Percentiles rank a stretch among this genome's conserved stretches.
Conservation (phyloP, 352 stramenopile species). For the Pythium apleroticum region DNA sequence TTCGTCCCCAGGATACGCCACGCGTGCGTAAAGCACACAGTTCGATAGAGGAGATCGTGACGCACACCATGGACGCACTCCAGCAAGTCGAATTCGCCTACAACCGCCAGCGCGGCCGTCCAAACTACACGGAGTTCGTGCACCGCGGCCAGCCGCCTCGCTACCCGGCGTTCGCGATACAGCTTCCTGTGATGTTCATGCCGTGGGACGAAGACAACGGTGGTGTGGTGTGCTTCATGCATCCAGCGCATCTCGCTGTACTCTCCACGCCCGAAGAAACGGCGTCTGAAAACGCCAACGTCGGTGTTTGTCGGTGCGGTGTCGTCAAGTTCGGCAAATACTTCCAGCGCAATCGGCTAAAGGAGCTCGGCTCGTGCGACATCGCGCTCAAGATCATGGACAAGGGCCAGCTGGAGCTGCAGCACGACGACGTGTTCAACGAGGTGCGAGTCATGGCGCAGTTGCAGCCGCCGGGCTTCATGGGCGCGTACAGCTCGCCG, state of each 20-base stretch:
- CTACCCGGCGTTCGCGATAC: conserved; percentile 67
- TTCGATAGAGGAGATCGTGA: conserved; percentile 4
- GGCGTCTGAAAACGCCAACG: conserved; percentile 48
- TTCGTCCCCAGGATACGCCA: neutral
- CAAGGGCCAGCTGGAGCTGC: conserved; percentile 57
- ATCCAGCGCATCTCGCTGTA: conserved; percentile 40
- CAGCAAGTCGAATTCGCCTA: conserved; percentile 73
- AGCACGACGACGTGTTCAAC: conserved; percentile 76
- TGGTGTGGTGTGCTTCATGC: conserved; percentile 66
- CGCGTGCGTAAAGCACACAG: neutral
- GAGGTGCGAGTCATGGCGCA: conserved; percentile 81
- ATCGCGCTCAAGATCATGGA: conserved; percentile 81
- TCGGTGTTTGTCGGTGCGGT: conserved; percentile 70
- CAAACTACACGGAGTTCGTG: conserved; percentile 50
- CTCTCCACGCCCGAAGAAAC: conserved; percentile 42
- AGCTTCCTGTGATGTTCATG: conserved; percentile 64
- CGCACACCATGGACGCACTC: conserved; percentile 34
- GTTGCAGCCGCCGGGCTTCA: conserved; percentile 65
- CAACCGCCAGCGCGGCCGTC: conserved; percentile 62
- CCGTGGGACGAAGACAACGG: conserved; percentile 68
- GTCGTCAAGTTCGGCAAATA: conserved; percentile 76
- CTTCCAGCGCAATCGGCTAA: conserved; percentile 47
- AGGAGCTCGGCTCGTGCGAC: conserved; percentile 40
- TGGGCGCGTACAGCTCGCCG: conserved; percentile 51
- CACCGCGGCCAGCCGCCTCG: conserved; percentile 70